Percentiles rank a stretch among this genome's conserved stretches.
These are phyloP conservation scores for Lippia alba DNA, from an alignment of 305 asterid genomes.

Conservation along the genomic window DNA sequence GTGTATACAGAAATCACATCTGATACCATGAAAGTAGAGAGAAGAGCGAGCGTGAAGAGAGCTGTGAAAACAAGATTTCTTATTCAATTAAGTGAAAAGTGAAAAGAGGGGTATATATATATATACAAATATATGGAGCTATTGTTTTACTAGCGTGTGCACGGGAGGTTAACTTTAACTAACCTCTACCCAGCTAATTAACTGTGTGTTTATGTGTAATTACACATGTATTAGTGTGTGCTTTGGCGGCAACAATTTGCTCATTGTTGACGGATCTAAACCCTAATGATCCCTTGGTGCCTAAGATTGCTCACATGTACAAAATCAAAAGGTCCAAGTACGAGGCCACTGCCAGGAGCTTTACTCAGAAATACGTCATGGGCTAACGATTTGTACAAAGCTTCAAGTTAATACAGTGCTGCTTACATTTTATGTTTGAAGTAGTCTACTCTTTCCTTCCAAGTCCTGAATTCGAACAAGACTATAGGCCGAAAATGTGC, in stretches of 20 bases:
- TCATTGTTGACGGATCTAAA: slow-evolving; percentile 88
- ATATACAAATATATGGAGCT: too few relatives aligned
- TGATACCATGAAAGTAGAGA: too few relatives aligned
- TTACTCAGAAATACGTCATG: slow-evolving; percentile 95
- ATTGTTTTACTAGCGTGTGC: too few relatives aligned
- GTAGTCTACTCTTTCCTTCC: slow-evolving; percentile 36
- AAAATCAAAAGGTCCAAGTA: slow-evolving; percentile 83
- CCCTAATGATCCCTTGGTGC: slow-evolving; percentile 92
- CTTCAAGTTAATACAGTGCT: slow-evolving; percentile 19
- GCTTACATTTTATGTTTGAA: slow-evolving; percentile 36
- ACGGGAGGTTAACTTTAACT: too few relatives aligned
- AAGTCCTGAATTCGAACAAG: slow-evolving; percentile 39
- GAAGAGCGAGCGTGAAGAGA: too few relatives aligned
- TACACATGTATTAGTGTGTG: too few relatives aligned
- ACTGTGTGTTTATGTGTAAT: too few relatives aligned
- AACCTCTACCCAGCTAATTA: too few relatives aligned
- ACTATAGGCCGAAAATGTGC: slow-evolving; percentile 27
- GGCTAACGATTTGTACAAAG: slow-evolving; percentile 43
- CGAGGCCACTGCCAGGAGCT: slow-evolving; percentile 90
- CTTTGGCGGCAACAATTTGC: slow-evolving; percentile 19
- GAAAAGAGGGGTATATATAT: too few relatives aligned
- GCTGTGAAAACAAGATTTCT: too few relatives aligned
- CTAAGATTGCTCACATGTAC: slow-evolving; percentile 95
- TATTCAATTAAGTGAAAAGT: too few relatives aligned
- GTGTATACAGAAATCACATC: too few relatives aligned